A percentile compares a stretch with the other conserved stretches of the same genome.
Evolutionary conservation across 169 alveolate genomes (phyloP).

Genomic region (Fabrea salina): DNA sequence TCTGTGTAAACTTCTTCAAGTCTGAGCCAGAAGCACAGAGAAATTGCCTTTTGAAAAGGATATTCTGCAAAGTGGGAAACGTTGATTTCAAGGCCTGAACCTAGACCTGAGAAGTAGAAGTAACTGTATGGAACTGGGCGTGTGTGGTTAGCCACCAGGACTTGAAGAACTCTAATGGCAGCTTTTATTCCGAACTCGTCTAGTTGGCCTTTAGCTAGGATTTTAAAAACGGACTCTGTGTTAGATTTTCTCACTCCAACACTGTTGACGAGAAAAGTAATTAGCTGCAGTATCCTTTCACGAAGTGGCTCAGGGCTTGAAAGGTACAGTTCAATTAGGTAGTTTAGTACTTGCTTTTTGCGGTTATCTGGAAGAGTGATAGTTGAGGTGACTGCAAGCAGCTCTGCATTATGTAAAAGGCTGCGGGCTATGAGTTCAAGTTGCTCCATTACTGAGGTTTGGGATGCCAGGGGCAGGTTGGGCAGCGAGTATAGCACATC

Average conservation of each 20-base stretch:
- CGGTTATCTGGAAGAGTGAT: neutral
- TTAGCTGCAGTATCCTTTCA: neutral
- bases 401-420: neutral
- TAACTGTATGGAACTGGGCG: conserved; percentile 22
- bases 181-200: neutral
- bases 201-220: neutral
- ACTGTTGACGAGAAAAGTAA: neutral
- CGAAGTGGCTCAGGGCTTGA: neutral
- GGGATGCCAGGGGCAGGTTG: neutral
- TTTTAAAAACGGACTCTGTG: conserved; percentile 4
- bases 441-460: conserved; percentile 3
- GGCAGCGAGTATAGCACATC: neutral
- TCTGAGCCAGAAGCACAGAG: conserved; percentile 51
- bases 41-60: conserved; percentile 31
- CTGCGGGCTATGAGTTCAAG: neutral
- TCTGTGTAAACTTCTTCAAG: conserved; percentile 34
- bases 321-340: neutral
- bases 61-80: neutral
- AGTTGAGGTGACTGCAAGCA: neutral
- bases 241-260: neutral
- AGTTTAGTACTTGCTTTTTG: neutral
- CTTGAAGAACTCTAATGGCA: neutral
- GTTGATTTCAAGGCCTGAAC: conserved; percentile 1
- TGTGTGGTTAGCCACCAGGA: neutral
- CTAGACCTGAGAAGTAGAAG: conserved; percentile 24